phyloP scores from a whole-genome alignment of 1,284 basidiomycete species.

The Sporisorium reilianum region DNA sequence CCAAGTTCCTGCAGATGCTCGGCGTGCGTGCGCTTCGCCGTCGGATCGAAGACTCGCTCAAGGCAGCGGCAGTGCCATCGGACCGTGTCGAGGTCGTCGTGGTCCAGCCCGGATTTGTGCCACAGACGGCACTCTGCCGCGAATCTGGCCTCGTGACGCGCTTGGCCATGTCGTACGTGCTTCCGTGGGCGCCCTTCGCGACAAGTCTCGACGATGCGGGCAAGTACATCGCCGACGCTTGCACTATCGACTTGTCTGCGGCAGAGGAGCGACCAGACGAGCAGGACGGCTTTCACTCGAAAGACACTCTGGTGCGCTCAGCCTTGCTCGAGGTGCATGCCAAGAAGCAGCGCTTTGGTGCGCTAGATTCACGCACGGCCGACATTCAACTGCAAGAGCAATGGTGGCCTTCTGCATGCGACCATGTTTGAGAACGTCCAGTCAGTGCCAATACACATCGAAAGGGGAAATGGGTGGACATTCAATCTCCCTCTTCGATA shows the following conservation, averaged over 20 bases:
- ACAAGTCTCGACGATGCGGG: constrained; percentile 38
- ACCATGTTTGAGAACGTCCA: constrained; percentile 2
- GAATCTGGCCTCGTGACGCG: constrained; percentile 28
- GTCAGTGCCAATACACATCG: neutral
- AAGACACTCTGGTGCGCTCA: constrained; percentile 10
- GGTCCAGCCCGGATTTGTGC: constrained; percentile 50
- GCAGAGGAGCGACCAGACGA: neutral
- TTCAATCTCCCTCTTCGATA: constrained; percentile 49
- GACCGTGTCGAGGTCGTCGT: constrained; percentile 35
- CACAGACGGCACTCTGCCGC: constrained; percentile 34
- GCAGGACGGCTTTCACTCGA: constrained; percentile 24
- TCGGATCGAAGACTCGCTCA: constrained; percentile 15
- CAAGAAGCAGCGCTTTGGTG: constrained; percentile 32
- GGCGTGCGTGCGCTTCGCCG: constrained; percentile 45
- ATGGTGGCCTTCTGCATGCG: constrained; percentile 48
- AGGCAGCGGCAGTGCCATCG: neutral
- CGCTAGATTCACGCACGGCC: constrained; percentile 29
- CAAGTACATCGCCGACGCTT: constrained; percentile 45
- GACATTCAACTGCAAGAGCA: constrained; percentile 38
- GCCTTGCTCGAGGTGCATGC: constrained; percentile 35
- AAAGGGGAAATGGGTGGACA: neutral
- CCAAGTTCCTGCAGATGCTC: constrained; percentile 55
- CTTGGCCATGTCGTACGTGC: constrained; percentile 42
- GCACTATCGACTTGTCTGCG: constrained; percentile 14
- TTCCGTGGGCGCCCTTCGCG: constrained; percentile 42